phyloP scores from a whole-genome alignment of 352 stramenopile genomes.

The Pythium oligandrum region DNA sequence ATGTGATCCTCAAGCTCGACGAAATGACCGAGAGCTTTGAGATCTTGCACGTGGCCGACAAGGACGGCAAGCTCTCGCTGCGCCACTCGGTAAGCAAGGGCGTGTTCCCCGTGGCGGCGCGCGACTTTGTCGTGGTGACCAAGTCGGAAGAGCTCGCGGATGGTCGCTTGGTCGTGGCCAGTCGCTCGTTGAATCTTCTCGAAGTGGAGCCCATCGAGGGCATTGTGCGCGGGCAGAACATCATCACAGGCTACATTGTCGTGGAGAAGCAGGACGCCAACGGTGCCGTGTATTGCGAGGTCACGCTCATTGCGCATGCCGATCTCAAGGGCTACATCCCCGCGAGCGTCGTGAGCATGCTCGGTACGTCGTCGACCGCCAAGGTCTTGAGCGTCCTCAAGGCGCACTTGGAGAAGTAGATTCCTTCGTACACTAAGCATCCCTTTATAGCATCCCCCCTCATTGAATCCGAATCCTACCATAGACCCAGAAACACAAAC shows the following conservation, averaged over 20 bases:
- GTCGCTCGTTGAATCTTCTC: conserved; percentile 48
- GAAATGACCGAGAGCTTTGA: conserved; percentile 72
- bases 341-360: conserved; percentile 76
- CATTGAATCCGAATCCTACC: too few relatives aligned
- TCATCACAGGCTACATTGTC: conserved; percentile 79
- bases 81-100: conserved; percentile 76
- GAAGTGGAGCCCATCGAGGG: conserved; percentile 43
- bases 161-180: conserved; percentile 56
- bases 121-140: conserved; percentile 74
- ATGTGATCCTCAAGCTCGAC: conserved; percentile 66
- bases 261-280: conserved; percentile 42
- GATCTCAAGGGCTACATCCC: conserved; percentile 79
- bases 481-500: too few relatives aligned
- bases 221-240: conserved; percentile 59
- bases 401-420: conserved; percentile 26
- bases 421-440: background rate
- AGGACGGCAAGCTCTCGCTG: conserved; percentile 53
- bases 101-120: conserved; percentile 68
- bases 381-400: conserved; percentile 76
- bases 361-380: conserved; percentile 77
- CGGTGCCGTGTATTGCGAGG: conserved; percentile 53
- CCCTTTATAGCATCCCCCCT: background rate
- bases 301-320: conserved; percentile 72
- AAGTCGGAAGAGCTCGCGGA: conserved; percentile 46
- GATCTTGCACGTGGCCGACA: conserved; percentile 46